phyloP scores from a whole-genome alignment of 23 red algal genomes.

The Gracilaria caudata region DNA sequence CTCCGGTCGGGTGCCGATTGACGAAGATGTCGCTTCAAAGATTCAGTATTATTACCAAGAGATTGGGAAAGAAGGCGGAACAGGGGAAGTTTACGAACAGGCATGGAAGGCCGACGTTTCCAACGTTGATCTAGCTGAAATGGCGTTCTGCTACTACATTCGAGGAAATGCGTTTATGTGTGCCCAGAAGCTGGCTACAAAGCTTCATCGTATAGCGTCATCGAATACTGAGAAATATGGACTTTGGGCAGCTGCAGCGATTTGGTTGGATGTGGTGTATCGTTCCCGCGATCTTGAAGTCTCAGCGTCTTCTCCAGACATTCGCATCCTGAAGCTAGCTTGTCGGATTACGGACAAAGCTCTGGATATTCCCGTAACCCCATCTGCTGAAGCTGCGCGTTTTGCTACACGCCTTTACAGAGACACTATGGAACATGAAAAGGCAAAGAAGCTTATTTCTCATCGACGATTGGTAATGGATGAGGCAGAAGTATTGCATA shows the following conservation, averaged over 20 bases:
- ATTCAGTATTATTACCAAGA: constrained; percentile 60
- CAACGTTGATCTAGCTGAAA: constrained; percentile 49
- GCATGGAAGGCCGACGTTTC: constrained; percentile 47
- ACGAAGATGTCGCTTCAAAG: constrained; percentile 62
- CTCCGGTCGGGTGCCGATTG: constrained; percentile 47
- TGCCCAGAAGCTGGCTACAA: constrained; percentile 59
- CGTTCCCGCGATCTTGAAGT: not conserved
- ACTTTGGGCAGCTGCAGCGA: constrained; percentile 52
- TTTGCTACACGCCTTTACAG: constrained; percentile 33
- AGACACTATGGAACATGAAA: constrained; percentile 33
- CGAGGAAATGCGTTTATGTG: constrained; percentile 39
- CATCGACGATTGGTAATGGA: constrained; percentile 63
- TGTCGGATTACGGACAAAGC: constrained; percentile 36
- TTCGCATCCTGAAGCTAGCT: constrained; percentile 29
- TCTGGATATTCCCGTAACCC: constrained; percentile 27
- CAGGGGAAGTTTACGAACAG: constrained; percentile 60
- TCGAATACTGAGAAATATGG: constrained; percentile 48
- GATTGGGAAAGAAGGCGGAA: constrained; percentile 32
- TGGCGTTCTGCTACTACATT: constrained; percentile 55
- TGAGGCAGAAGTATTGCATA: constrained; percentile 54
- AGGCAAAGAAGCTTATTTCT: constrained; percentile 50
- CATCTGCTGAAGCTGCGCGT: constrained; percentile 35
- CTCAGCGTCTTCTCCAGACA: constrained; percentile 7
- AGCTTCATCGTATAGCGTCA: constrained; percentile 47
- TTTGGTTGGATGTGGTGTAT: constrained; percentile 50